A percentile compares a stretch with the other conserved stretches of the same genome.
Evolutionary conservation across 2,329 filamentous ascomycete species (phyloP).

Genomic region (Colletotrichum sp.): DNA sequence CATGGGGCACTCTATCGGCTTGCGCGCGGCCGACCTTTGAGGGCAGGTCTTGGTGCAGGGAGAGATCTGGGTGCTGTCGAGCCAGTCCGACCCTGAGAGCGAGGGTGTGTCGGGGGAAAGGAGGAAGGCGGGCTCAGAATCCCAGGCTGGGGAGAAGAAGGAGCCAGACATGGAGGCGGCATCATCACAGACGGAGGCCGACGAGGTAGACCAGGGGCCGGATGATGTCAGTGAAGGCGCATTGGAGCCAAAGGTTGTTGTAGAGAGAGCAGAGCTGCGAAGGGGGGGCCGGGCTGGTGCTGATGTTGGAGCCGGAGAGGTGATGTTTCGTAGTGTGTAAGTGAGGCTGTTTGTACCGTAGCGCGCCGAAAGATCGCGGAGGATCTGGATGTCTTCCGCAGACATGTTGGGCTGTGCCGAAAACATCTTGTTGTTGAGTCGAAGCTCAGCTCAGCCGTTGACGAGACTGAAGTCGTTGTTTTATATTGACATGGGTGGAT

Average conservation of each 20-base stretch:
- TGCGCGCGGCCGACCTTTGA: neutral
- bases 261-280: conserved; percentile 42
- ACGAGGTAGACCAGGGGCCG: conserved; percentile 43
- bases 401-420: neutral
- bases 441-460: neutral
- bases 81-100: conserved; percentile 9
- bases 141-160: conserved; percentile 21
- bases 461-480: neutral
- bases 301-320: neutral
- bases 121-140: conserved; percentile 41
- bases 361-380: conserved; percentile 2
- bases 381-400: neutral
- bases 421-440: neutral
- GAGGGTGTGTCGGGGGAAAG: conserved; percentile 35
- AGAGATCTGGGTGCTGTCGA: neutral
- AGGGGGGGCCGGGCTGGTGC: neutral
- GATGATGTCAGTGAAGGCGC: conserved; percentile 38
- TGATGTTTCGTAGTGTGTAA: neutral
- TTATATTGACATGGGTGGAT: neutral
- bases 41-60: conserved; percentile 40
- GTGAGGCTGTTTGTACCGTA: conserved; percentile 6
- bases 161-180: conserved; percentile 42
- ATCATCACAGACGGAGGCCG: conserved; percentile 43
- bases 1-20: conserved; percentile 44
- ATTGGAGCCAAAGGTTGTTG: conserved; percentile 44